Percentiles rank a stretch among this genome's conserved stretches.
Evolutionary conservation across 78 protist genomes (phyloP).

Genomic region (Dictyostelium purpureum): DNA sequence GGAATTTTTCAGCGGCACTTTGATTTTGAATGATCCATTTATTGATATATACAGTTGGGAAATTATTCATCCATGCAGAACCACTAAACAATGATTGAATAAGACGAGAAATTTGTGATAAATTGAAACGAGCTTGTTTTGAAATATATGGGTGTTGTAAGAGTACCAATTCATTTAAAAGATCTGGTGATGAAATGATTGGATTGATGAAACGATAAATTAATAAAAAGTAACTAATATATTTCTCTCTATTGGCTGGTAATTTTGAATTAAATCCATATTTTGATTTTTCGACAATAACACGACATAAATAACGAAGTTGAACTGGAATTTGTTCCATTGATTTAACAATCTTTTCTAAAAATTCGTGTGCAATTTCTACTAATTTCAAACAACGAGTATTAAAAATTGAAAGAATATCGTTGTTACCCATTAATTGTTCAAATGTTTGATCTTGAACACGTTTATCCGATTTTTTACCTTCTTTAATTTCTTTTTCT

Average conservation of each 20-base stretch:
- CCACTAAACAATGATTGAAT: conserved; percentile 47
- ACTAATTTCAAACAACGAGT: conserved; percentile 15
- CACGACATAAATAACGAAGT: conserved; percentile 37
- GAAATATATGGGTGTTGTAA: conserved; percentile 51
- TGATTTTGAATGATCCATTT: conserved; percentile 8
- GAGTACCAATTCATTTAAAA: conserved; percentile 49
- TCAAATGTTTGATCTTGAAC: conserved; percentile 5
- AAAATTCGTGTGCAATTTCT: background rate
- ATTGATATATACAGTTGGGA: conserved; percentile 16
- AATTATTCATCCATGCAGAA: conserved; percentile 24
- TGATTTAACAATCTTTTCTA: background rate
- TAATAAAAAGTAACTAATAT: conserved; percentile 16
- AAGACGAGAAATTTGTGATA: conserved; percentile 29
- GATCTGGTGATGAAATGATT: conserved; percentile 54
- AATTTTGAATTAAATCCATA: background rate
- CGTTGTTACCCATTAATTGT: conserved; percentile 19
- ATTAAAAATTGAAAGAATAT: conserved; percentile 6
- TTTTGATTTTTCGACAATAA: conserved; percentile 12
- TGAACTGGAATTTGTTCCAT: conserved; percentile 52
- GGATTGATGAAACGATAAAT: conserved; percentile 51
- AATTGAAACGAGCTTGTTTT: conserved; percentile 33
- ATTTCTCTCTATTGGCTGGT: background rate
- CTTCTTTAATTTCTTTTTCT: conserved; percentile 38
- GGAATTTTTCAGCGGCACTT: conserved; percentile 7
- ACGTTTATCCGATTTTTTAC: conserved; percentile 12